These are phyloP conservation scores for Leccinum variicolor DNA, from an alignment of 768 basidiomycete species.

Conservation along the genomic window DNA sequence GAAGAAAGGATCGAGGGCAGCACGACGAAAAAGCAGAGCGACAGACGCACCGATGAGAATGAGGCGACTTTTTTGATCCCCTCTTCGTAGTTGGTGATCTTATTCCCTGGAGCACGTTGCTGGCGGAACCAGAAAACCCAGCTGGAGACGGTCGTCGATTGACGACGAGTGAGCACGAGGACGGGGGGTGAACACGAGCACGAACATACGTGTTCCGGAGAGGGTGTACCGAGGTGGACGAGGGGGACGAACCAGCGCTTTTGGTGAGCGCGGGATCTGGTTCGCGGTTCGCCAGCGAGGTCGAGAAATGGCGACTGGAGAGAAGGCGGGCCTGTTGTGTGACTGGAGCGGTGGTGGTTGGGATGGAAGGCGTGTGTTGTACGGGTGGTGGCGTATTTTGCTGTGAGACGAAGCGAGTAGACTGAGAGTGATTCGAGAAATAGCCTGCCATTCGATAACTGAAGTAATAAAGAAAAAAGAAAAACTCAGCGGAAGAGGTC, in stretches of 20 bases:
- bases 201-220: slow-evolving; percentile 85
- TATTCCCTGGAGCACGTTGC: slow-evolving; percentile 86
- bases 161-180: slow-evolving; percentile 16
- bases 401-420: slow-evolving; percentile 65
- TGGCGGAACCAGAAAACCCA: slow-evolving; percentile 94
- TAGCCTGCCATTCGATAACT: slow-evolving; percentile 59
- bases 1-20: slow-evolving; percentile 4
- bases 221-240: slow-evolving; percentile 55
- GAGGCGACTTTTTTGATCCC: slow-evolving; percentile 91
- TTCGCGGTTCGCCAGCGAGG: slow-evolving; percentile 43
- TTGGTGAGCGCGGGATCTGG: slow-evolving; percentile 37
- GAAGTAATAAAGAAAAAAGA: slow-evolving; percentile 20
- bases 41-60: slow-evolving; percentile 71
- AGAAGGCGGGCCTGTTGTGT: slow-evolving; percentile 41
- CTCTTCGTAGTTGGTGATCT: slow-evolving; percentile 89
- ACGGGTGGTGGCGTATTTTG: slow-evolving; percentile 17
- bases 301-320: slow-evolving; percentile 75
- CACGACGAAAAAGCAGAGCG: background rate
- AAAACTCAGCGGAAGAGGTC: background rate
- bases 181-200: slow-evolving; percentile 17
- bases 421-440: slow-evolving; percentile 78
- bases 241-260: slow-evolving; percentile 28
- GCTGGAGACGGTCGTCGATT: slow-evolving; percentile 38
- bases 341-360: background rate
- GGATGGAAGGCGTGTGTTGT: background rate